A percentile compares a stretch with the other conserved stretches of the same genome.
Evolutionary conservation across 1,139 yeast genomes (phyloP).

Genomic region (Kazachstania sp.): DNA sequence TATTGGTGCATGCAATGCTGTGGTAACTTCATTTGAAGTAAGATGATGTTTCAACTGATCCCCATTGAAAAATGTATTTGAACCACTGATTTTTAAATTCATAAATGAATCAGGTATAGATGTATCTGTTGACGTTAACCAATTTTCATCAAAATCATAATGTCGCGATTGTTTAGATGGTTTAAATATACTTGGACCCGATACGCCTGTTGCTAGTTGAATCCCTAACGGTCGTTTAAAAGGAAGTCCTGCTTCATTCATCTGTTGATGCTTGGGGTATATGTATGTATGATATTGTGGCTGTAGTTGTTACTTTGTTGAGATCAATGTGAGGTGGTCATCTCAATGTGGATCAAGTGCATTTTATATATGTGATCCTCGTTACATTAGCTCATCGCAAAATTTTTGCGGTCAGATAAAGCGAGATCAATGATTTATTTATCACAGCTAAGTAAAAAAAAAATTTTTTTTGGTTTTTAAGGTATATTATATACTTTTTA

Average conservation of each 20-base stretch:
- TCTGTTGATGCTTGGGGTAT: too few relatives aligned
- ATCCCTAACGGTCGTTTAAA: constrained; percentile 20
- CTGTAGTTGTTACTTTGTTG: too few relatives aligned
- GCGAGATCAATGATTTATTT: too few relatives aligned
- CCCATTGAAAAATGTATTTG: not conserved
- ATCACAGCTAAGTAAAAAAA: too few relatives aligned
- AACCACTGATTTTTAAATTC: constrained; percentile 3
- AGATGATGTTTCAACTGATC: not conserved
- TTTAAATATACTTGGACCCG: constrained; percentile 17
- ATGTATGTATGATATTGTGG: too few relatives aligned
- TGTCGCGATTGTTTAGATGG: not conserved
- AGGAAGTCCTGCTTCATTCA: constrained; percentile 16
- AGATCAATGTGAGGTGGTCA: too few relatives aligned
- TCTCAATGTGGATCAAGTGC: not conserved
- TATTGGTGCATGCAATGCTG: not conserved
- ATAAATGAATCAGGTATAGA: constrained; percentile 14
- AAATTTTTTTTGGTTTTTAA: too few relatives aligned
- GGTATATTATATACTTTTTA: too few relatives aligned
- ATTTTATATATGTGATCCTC: not conserved
- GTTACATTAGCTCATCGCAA: not conserved
- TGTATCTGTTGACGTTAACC: constrained; percentile 32
- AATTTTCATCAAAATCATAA: constrained; percentile 9
- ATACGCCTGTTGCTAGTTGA: constrained; percentile 26
- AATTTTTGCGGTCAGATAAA: not conserved
- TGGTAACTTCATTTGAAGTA: not conserved